phyloP scores from a whole-genome alignment of 2,329 filamentous ascomycete species.

The Microthyrium microscopicum region DNA sequence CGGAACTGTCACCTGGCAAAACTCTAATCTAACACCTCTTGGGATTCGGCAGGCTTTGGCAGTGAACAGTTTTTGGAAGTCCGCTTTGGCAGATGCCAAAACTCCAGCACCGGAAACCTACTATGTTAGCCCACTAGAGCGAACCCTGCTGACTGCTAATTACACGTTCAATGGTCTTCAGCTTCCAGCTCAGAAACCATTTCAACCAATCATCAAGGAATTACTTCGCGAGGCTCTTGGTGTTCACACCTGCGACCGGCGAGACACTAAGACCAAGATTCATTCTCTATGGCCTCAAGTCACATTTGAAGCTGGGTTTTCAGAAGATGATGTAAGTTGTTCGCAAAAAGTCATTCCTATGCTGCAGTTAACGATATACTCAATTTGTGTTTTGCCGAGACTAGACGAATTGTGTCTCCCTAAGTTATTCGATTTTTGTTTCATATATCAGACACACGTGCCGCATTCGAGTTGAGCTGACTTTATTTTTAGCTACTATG shows the following conservation, averaged over 20 bases:
- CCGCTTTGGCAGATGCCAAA: slow-evolving; percentile 33
- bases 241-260: slow-evolving; percentile 51
- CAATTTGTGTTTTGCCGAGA: no score
- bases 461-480: no score
- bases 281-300: slow-evolving; percentile 34
- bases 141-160: slow-evolving; percentile 46
- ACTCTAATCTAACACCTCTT: slow-evolving; percentile 41
- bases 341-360: no score
- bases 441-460: no score
- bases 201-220: slow-evolving; percentile 46
- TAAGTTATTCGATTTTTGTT: no score
- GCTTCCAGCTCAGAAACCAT: slow-evolving; percentile 34
- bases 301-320: slow-evolving; percentile 43
- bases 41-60: slow-evolving; percentile 41
- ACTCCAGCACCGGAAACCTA: slow-evolving; percentile 47
- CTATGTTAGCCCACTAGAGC: slow-evolving; percentile 46
- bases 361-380: no score
- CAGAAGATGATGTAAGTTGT: slow-evolving; percentile 42
- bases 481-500: no score
- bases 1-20: slow-evolving; percentile 43
- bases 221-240: slow-evolving; percentile 45
- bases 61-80: slow-evolving; percentile 43
- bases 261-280: slow-evolving; percentile 39
- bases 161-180: slow-evolving; percentile 41
- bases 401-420: no score